Evolutionary conservation across 2,329 filamentous ascomycete species (phyloP).

Genomic region (Curvularia eragrostidis): DNA sequence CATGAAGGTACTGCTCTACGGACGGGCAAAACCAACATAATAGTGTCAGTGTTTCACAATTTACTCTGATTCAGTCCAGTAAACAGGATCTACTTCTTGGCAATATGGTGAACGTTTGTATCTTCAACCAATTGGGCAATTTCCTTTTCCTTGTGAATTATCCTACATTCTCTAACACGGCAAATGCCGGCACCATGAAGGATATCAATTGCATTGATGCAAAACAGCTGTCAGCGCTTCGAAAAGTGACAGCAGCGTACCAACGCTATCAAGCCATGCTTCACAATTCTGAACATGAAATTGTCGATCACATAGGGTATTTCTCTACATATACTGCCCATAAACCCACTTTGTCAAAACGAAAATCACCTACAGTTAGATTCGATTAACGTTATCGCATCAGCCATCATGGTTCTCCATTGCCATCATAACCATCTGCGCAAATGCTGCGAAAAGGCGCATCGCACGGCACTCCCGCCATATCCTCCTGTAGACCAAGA

Average conservation of each 20-base stretch:
- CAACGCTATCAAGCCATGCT: constrained; percentile 7
- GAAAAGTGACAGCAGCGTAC: constrained; percentile 2
- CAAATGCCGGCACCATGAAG: background rate
- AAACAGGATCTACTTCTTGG: background rate
- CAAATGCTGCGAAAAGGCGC: constrained; percentile 3
- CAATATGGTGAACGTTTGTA: background rate
- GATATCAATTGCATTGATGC: background rate
- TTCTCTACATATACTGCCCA: background rate
- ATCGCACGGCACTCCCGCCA: no score
- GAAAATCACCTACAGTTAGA: background rate
- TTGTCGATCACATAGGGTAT: no score
- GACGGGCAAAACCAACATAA: background rate
- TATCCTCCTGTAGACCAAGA: background rate
- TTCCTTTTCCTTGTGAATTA: background rate
- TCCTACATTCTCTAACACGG: background rate
- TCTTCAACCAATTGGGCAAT: background rate
- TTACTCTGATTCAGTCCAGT: background rate
- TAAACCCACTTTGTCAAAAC: background rate
- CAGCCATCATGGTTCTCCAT: background rate
- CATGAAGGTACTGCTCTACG: background rate
- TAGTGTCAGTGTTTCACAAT: background rate
- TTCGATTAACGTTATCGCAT: no score
- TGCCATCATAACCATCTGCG: background rate
- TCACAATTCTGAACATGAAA: background rate
- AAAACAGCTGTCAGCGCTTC: background rate